Conservation (phyloP, 2,329 filamentous ascomycete genomes). For the Drechslerella coelobrocha region DNA sequence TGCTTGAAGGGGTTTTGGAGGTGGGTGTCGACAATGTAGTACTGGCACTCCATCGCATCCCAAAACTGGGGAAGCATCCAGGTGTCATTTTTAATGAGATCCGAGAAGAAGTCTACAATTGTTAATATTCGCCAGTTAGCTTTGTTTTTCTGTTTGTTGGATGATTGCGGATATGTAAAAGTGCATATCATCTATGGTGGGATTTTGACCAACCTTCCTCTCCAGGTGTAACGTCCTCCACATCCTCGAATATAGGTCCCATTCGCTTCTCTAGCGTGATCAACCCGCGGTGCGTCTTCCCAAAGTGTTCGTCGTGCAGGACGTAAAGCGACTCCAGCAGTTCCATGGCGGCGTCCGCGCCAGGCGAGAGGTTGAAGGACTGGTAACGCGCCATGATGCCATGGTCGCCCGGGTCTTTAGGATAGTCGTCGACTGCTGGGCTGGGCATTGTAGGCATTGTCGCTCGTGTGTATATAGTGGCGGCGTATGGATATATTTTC, state of each 20-base stretch:
- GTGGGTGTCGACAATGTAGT: slow-evolving; percentile 10
- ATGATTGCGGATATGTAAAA: neutral
- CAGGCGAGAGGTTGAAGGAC: slow-evolving; percentile 38
- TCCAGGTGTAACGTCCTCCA: slow-evolving; percentile 11
- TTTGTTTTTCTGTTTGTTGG: neutral
- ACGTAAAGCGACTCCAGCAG: slow-evolving; percentile 32
- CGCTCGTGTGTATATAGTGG: neutral
- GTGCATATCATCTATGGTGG: neutral
- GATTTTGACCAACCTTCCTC: slow-evolving; percentile 16
- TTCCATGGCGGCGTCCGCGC: slow-evolving; percentile 37
- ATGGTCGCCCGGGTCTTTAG: slow-evolving; percentile 21
- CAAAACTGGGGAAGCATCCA: slow-evolving; percentile 26
- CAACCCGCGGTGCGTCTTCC: slow-evolving; percentile 22
- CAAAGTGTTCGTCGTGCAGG: slow-evolving; percentile 24
- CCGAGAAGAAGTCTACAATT: slow-evolving; percentile 16
- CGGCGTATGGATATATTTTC: neutral
- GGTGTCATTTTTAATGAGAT: slow-evolving; percentile 18
- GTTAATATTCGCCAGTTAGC: neutral
- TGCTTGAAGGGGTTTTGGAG: slow-evolving; percentile 34
- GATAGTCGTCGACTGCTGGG: slow-evolving; percentile 30
- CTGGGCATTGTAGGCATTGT: slow-evolving; percentile 4
- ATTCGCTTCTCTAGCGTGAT: slow-evolving; percentile 33
- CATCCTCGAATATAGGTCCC: slow-evolving; percentile 19
- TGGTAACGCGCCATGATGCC: slow-evolving; percentile 43
- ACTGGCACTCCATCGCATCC: slow-evolving; percentile 45